Evolutionary conservation across 345 rosid genomes (phyloP).

Genomic region (Heritiera fomes): DNA sequence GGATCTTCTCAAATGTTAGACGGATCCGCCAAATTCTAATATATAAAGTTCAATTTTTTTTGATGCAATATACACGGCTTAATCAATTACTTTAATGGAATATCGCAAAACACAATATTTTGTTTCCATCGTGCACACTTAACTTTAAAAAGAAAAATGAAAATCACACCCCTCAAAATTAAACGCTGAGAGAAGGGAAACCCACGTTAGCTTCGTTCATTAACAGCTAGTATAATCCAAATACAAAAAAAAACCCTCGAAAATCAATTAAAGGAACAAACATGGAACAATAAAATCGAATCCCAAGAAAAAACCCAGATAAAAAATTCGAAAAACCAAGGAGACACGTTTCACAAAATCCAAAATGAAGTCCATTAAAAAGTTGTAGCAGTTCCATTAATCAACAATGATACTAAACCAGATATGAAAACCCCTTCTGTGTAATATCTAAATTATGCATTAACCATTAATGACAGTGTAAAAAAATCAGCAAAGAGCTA

Average conservation of each 20-base stretch:
- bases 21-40: neutral
- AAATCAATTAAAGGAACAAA: neutral
- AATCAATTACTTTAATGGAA: neutral
- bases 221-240: conserved; percentile 3
- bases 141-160: neutral
- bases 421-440: neutral
- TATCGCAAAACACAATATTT: neutral
- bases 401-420: neutral
- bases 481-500: neutral
- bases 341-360: conserved; percentile 2
- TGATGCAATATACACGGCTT: conserved; percentile 1
- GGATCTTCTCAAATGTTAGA: neutral
- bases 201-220: neutral
- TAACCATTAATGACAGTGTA: neutral
- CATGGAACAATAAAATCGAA: conserved; percentile 2
- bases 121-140: conserved; percentile 43
- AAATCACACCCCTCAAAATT: neutral
- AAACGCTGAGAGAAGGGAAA: neutral
- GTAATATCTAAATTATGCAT: conserved; percentile 1
- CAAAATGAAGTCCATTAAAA: conserved; percentile 3
- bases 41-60: neutral
- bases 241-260: neutral
- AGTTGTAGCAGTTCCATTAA: conserved; percentile 20
- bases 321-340: conserved; percentile 8
- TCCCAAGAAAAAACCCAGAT: neutral